Percentiles rank a stretch among this genome's conserved stretches.
Conservation (phyloP, 2,329 filamentous ascomycete genomes). For the Aureobasidium melanogenum region DNA sequence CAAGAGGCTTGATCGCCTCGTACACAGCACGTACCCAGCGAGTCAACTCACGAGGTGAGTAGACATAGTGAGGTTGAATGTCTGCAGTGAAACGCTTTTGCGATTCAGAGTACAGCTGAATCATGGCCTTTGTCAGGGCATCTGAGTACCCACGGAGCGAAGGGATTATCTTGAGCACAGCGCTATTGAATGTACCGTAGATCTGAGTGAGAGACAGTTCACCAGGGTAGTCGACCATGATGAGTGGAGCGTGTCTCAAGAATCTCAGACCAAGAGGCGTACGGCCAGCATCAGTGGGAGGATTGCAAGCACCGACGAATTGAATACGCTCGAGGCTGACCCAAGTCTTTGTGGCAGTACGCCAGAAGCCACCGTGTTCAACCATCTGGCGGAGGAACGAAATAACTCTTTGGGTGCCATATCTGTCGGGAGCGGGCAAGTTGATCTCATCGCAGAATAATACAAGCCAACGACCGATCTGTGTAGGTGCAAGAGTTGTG, state of each 20-base stretch:
- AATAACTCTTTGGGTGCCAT: constrained; percentile 93
- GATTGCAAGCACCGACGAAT: constrained; percentile 97
- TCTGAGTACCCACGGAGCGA: constrained; percentile 92
- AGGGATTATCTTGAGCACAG: constrained; percentile 93
- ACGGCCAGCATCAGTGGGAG: constrained; percentile 92
- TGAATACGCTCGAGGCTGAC: constrained; percentile 96
- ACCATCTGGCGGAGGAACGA: constrained; percentile 96
- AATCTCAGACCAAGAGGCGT: constrained; percentile 90
- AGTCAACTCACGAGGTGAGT: constrained; percentile 96
- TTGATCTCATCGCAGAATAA: constrained; percentile 99
- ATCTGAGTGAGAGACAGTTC: constrained; percentile 93
- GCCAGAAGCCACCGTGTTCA: constrained; percentile 98
- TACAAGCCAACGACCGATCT: constrained; percentile 95
- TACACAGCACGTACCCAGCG: constrained; percentile 97
- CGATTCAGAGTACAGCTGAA: constrained; percentile 89
- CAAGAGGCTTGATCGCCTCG: constrained; percentile 87
- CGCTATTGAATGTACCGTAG: constrained; percentile 95
- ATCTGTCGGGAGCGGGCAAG: constrained; percentile 91
- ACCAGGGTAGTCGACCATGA: constrained; percentile 99
- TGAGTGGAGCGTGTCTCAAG: constrained; percentile 89
- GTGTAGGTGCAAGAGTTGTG: constrained; percentile 87
- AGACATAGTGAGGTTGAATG: constrained; percentile 98
- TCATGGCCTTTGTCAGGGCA: constrained; percentile 92
- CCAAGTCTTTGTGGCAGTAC: constrained; percentile 95
- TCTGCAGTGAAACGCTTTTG: constrained; percentile 90